Conservation (phyloP, 73 alveolate species). For the Blepharisma stoltei region DNA sequence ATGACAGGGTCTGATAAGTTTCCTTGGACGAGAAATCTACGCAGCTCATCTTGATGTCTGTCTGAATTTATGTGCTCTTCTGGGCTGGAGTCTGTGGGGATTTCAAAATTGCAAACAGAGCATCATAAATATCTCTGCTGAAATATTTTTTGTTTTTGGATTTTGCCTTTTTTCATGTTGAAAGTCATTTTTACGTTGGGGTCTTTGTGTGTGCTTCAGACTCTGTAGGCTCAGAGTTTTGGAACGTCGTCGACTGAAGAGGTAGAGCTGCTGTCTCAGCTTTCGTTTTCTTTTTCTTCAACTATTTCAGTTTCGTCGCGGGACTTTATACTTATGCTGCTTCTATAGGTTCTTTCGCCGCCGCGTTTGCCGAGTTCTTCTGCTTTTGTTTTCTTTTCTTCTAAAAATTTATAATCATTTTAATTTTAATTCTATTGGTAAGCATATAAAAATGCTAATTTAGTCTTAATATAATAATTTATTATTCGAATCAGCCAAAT, state of each 20-base stretch:
- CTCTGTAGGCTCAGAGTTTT: neutral
- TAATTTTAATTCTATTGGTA: too few relatives aligned
- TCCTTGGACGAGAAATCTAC: conserved; percentile 42
- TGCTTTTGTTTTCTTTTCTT: conserved; percentile 26
- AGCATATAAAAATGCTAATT: neutral
- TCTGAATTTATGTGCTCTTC: conserved; percentile 8
- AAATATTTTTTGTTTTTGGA: neutral
- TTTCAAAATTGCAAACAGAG: conserved; percentile 33
- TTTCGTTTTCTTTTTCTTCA: conserved; percentile 28
- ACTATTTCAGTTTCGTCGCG: conserved; percentile 12
- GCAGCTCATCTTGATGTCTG: conserved; percentile 9
- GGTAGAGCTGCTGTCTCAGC: conserved; percentile 27
- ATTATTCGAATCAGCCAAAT: too few relatives aligned
- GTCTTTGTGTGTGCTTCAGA: neutral
- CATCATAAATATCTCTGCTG: conserved; percentile 18
- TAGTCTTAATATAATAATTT: conserved; percentile 13
- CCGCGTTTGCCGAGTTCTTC: conserved; percentile 25
- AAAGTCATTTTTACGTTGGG: neutral
- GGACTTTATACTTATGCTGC: conserved; percentile 5
- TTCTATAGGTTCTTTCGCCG: neutral
- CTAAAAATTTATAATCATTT: neutral
- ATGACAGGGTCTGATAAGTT: conserved; percentile 57
- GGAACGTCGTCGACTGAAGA: neutral
- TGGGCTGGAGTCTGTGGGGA: neutral
- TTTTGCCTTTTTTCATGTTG: neutral